Base-by-base conservation (phyloP, 805 yeast genomes). In the Schizosaccharomyces osmophilus region DNA sequence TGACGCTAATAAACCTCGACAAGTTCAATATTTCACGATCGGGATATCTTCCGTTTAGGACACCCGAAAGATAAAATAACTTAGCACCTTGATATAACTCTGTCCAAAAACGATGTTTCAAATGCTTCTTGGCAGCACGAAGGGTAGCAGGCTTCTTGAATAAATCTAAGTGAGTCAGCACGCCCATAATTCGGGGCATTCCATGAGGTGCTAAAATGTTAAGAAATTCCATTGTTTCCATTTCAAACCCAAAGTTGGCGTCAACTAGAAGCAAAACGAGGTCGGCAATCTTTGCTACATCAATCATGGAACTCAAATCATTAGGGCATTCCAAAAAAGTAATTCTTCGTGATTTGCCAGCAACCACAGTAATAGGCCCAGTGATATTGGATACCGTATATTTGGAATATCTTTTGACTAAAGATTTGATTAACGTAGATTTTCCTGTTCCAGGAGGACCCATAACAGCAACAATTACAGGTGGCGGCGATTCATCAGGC, bases 391-490 rank as follows among this genome's bases (percentile, higher is more conserved):
- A 76, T 57, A 93, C 72, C 0, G 93, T 80, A 36, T 94, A 87
- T 71, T 93, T 93, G 4, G 97, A 82, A 71, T 87, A 78, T 70
- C 97, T 75, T 72, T 90, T 79, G 5, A 93, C 87, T 62, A 93
- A 75, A 5, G 97, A 87, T 70, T 87, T 84, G 68, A 93, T 87
- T 68, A 93, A 76, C 0, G 97, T 90, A 17, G 97, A 82, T 70
- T 93, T 93, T 65, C 99, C 99, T 0, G 97, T 93, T 17, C 99
- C 99, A 9, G 95, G 95, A 13, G 99, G 99, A 0, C 99, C 99
- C 13, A 93, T 96, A 6, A 93, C 95, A 0, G 96, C 96, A 29
- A 93, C 87, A 62, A 93, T 82, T 26, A 93, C 84, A 19, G 60
- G 60, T 54, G 99, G 99, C 3, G 97, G 96, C 66, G 87, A 94